A percentile compares a stretch with the other conserved stretches of the same genome.
Evolutionary conservation across 2,329 filamentous ascomycete species (phyloP).

Genomic region (Cladosporium colombiae): DNA sequence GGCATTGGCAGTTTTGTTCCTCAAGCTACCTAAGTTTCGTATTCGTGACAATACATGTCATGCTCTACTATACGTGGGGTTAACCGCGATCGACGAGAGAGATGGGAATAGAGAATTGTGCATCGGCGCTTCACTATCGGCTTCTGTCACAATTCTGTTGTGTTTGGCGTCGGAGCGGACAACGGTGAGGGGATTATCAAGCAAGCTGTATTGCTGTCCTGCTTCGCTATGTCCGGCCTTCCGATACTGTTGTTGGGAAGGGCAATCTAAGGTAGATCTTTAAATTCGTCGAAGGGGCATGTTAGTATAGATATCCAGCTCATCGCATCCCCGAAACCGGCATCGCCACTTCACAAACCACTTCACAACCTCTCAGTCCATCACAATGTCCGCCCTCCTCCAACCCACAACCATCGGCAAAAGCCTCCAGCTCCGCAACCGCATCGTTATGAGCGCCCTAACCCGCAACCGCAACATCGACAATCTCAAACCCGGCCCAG

Average conservation of each 20-base stretch:
- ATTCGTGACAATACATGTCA: too few relatives aligned
- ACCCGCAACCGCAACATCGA: conserved; percentile 7
- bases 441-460: background rate
- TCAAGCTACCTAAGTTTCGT: too few relatives aligned
- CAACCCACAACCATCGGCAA: background rate
- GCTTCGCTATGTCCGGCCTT: background rate
- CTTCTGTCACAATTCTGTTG: background rate
- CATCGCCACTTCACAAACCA: background rate
- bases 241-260: background rate
- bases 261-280: background rate
- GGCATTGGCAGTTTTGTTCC: background rate
- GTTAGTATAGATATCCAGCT: too few relatives aligned
- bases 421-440: background rate
- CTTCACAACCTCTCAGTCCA: background rate
- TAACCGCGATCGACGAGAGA: too few relatives aligned
- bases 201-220: background rate
- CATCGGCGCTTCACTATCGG: background rate
- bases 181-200: background rate
- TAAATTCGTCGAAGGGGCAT: too few relatives aligned
- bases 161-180: background rate
- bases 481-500: background rate
- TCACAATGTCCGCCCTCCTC: background rate
- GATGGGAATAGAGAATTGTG: background rate
- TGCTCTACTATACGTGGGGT: background rate
- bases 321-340: too few relatives aligned